phyloP scores from a whole-genome alignment of 768 basidiomycete species.

The Galerina marginata region DNA sequence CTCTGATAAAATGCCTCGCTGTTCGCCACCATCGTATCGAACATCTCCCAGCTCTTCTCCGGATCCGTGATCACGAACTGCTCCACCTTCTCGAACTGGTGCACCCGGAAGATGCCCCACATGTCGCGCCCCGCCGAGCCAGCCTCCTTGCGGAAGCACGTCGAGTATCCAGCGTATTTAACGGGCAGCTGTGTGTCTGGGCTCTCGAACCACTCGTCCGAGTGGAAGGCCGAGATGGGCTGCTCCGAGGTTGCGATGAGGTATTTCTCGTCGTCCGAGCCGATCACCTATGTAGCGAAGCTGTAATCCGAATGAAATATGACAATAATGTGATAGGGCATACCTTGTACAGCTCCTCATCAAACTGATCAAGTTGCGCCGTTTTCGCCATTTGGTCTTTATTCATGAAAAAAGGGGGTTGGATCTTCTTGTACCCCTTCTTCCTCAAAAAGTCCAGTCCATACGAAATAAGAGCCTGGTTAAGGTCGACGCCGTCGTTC shows the following conservation, averaged over 20 bases:
- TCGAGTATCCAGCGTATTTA: conserved; percentile 86
- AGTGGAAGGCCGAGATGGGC: conserved; percentile 94
- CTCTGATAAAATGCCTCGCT: conserved; percentile 97
- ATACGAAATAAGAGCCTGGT: conserved; percentile 94
- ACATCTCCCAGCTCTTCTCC: conserved; percentile 92
- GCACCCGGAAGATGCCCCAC: conserved; percentile 99
- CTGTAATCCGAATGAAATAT: background rate
- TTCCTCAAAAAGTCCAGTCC: conserved; percentile 91
- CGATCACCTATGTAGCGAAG: conserved; percentile 65
- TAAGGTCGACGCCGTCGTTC: conserved; percentile 95
- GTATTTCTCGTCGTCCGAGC: conserved; percentile 94
- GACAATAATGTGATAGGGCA: conserved; percentile 5
- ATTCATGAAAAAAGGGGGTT: conserved; percentile 99
- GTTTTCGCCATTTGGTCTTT: conserved; percentile 98
- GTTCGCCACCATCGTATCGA: conserved; percentile 88
- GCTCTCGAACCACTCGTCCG: conserved; percentile 97
- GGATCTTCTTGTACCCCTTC: conserved; percentile 88
- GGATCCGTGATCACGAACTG: conserved; percentile 96
- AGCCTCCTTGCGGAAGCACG: conserved; percentile 99
- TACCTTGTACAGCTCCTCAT: conserved; percentile 98
- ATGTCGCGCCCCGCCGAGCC: conserved; percentile 97
- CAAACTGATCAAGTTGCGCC: conserved; percentile 97
- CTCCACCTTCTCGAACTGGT: conserved; percentile 99
- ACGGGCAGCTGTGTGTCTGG: conserved; percentile 93
- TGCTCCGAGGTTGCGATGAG: conserved; percentile 99